Percentiles rank a stretch among this genome's conserved stretches.
phyloP scores from a whole-genome alignment of 352 stramenopile species.

The Globisporangium apiculatum region DNA sequence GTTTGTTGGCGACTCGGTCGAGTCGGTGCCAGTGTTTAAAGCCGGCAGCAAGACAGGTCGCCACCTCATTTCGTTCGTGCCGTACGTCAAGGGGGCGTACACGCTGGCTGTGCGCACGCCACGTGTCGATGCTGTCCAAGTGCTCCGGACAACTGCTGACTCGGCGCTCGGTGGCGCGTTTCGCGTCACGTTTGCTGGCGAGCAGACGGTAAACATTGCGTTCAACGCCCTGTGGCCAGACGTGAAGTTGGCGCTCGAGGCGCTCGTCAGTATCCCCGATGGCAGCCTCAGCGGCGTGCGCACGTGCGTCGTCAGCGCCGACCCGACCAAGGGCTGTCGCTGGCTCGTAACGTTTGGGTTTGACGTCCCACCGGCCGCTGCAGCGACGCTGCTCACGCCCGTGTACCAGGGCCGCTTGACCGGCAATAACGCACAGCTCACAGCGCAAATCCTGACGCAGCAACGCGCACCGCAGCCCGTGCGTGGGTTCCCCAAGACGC shows the following conservation, averaged over 20 bases:
- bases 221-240: conserved; percentile 30
- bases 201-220: conserved; percentile 44
- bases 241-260: conserved; percentile 60
- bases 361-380: conserved; percentile 7
- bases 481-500: conserved; percentile 59
- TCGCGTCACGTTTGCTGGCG: conserved; percentile 38
- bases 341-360: conserved; percentile 65
- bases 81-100: conserved; percentile 88
- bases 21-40: conserved; percentile 65
- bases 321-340: conserved; percentile 46
- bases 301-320: conserved; percentile 29
- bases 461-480: conserved; percentile 26
- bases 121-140: conserved; percentile 65
- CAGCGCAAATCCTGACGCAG: conserved; percentile 24
- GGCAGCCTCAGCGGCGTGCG: conserved; percentile 22
- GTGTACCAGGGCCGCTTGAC: conserved; percentile 55
- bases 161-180: conserved; percentile 61
- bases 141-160: conserved; percentile 41
- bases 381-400: conserved; percentile 16
- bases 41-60: conserved; percentile 53
- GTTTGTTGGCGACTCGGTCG: conserved; percentile 56
- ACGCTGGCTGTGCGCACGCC: conserved; percentile 76
- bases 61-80: conserved; percentile 84
- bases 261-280: conserved; percentile 41
- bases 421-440: conserved; percentile 57